Conservation (phyloP, 2,329 filamentous ascomycete species). For the Volutella citrinella region DNA sequence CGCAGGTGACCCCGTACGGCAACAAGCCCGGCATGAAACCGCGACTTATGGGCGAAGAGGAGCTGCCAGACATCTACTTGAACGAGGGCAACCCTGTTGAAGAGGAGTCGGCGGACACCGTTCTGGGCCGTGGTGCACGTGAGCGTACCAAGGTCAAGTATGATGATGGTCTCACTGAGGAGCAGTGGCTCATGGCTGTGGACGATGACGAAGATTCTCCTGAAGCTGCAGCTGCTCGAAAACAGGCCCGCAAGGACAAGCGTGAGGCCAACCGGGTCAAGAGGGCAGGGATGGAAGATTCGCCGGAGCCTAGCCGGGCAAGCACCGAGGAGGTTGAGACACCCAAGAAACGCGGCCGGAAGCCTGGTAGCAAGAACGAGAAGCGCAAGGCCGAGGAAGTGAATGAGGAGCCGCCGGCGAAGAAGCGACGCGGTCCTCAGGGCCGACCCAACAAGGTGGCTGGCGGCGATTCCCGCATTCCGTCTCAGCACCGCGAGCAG, state of each 20-base stretch:
- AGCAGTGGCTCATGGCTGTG: conserved; percentile 98
- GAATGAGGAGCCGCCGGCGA: conserved; percentile 73
- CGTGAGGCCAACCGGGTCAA: conserved; percentile 74
- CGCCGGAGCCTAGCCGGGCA: conserved; percentile 74
- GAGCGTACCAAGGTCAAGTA: conserved; percentile 94
- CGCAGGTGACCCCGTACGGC: conserved; percentile 67
- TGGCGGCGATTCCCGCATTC: conserved; percentile 48
- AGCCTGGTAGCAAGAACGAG: conserved; percentile 68
- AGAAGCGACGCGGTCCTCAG: conserved; percentile 73
- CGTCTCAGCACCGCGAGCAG: conserved; percentile 66
- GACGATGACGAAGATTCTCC: conserved; percentile 95
- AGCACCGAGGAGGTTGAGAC: conserved; percentile 78
- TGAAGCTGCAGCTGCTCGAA: conserved; percentile 87
- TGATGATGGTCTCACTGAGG: conserved; percentile 95
- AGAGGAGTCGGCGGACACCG: conserved; percentile 74
- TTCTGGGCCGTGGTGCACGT: conserved; percentile 83
- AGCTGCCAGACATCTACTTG: conserved; percentile 92
- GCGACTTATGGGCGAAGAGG: conserved; percentile 81
- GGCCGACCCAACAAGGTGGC: conserved; percentile 62
- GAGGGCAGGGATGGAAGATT: conserved; percentile 57
- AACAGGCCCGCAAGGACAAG: conserved; percentile 79
- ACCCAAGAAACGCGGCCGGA: conserved; percentile 81
- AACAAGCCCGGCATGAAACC: conserved; percentile 61
- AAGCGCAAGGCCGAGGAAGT: conserved; percentile 86
- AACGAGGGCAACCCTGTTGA: conserved; percentile 77